These are phyloP conservation scores for Dictyostelium discoideum DNA, from an alignment of 78 protist genomes.

Conservation along the genomic window DNA sequence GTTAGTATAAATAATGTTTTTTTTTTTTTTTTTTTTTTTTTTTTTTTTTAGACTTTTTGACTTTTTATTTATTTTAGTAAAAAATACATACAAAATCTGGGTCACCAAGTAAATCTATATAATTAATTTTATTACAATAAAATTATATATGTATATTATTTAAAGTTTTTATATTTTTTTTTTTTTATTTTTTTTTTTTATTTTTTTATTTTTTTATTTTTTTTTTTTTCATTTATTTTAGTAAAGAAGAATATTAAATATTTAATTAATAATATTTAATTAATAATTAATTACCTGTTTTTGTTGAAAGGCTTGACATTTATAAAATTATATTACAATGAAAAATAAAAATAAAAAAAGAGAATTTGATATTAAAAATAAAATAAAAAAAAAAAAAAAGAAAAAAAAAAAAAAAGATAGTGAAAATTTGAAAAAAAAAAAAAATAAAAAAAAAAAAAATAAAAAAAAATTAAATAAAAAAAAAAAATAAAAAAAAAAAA, in stretches of 20 bases:
- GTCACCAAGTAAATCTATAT: background rate
- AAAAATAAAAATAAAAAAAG: background rate
- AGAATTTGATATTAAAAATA: background rate
- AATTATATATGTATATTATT: no score
- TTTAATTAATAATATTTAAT: background rate
- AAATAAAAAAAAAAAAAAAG: conserved; percentile 2
- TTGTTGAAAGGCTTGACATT: background rate
- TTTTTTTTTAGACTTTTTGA: background rate
- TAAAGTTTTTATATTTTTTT: background rate
- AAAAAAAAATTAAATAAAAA: no score
- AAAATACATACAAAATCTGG: conserved; percentile 13
- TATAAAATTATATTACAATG: background rate
- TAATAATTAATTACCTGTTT: background rate
- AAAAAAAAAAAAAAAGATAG: background rate
- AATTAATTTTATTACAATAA: no score
- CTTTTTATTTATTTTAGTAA: background rate
- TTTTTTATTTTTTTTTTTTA: background rate
- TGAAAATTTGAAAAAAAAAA: background rate
- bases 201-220: background rate
- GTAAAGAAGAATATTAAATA: background rate
- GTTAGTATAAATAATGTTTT: background rate
- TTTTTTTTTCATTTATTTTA: background rate
- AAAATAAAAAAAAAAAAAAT: background rate
- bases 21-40: background rate
- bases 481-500: no score